Percentiles rank a stretch among this genome's conserved stretches.
Conservation (phyloP, 1,139 yeast species). For the Yamadazyma oceani region DNA sequence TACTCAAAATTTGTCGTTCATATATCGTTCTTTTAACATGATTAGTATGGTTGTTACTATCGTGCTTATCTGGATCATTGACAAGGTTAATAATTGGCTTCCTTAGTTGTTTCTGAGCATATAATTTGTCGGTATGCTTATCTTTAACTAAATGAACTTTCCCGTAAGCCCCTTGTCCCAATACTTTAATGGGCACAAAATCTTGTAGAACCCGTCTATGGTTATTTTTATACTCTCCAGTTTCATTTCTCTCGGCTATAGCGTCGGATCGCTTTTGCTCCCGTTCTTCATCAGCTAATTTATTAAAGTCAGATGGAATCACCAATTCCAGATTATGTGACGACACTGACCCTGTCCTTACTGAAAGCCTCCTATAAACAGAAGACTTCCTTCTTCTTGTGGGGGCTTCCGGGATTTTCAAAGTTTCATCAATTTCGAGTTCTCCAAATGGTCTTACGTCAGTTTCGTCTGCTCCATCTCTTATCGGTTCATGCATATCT, state of each 20-base stretch:
- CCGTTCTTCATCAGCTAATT: slow-evolving; percentile 14
- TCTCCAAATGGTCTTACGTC: slow-evolving; percentile 9
- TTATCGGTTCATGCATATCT: neutral
- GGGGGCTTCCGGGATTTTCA: slow-evolving; percentile 3
- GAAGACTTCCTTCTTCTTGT: slow-evolving; percentile 22
- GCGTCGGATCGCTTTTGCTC: neutral
- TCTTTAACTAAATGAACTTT: slow-evolving; percentile 42
- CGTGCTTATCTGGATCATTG: slow-evolving; percentile 9
- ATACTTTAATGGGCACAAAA: slow-evolving; percentile 38
- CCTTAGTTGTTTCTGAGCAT: slow-evolving; percentile 43
- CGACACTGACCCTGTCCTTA: slow-evolving; percentile 20
- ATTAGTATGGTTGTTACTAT: slow-evolving; percentile 6
- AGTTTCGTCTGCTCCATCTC: slow-evolving; percentile 4
- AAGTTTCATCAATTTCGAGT: neutral
- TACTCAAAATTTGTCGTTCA: slow-evolving; percentile 68
- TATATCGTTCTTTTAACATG: slow-evolving; percentile 58
- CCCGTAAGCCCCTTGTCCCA: slow-evolving; percentile 46
- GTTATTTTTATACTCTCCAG: neutral
- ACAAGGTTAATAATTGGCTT: slow-evolving; percentile 31
- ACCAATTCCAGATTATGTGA: slow-evolving; percentile 19
- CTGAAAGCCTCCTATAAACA: slow-evolving; percentile 24
- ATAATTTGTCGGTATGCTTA: slow-evolving; percentile 30
- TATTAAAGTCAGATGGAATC: slow-evolving; percentile 22
- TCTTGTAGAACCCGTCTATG: slow-evolving; percentile 20
- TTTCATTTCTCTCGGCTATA: neutral